Conservation (phyloP, 148 eudicot genomes). For the Pharnaceum exiguum region DNA sequence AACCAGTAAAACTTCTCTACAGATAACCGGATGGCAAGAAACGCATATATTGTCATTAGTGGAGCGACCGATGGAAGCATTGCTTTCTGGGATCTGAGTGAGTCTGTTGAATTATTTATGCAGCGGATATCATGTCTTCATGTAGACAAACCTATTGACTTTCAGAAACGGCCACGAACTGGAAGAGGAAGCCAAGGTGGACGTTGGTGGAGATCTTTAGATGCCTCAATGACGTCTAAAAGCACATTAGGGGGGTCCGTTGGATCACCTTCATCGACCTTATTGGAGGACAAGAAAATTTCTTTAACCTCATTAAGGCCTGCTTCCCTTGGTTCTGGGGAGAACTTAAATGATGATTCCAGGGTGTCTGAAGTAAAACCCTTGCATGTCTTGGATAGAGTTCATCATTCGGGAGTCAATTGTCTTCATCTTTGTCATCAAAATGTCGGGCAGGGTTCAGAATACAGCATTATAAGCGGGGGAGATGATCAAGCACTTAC, state of each 20-base stretch:
- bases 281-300: conserved; percentile 9
- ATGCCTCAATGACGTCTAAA: conserved; percentile 13
- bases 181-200: conserved; percentile 99
- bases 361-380: conserved; percentile 37
- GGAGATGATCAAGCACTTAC: conserved; percentile 95
- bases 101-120: conserved; percentile 52
- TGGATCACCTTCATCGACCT: conserved; percentile 17
- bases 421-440: conserved; percentile 53
- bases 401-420: conserved; percentile 95
- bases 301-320: conserved; percentile 10
- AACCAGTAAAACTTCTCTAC: conserved; percentile 15
- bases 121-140: conserved; percentile 46
- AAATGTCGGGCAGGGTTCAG: conserved; percentile 22
- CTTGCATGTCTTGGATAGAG: conserved; percentile 47
- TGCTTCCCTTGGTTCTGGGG: conserved; percentile 28
- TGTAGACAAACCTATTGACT: conserved; percentile 45
- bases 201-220: conserved; percentile 76
- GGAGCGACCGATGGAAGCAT: conserved; percentile 97
- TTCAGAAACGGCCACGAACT: conserved; percentile 90
- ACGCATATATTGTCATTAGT: conserved; percentile 56
- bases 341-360: conserved; percentile 25
- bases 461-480: conserved; percentile 56
- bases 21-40: conserved; percentile 46
- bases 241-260: conserved; percentile 12
- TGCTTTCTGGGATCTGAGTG: conserved; percentile 89